Base-by-base conservation (phyloP, 352 stramenopile genomes). In the Globisporangium splendens region DNA sequence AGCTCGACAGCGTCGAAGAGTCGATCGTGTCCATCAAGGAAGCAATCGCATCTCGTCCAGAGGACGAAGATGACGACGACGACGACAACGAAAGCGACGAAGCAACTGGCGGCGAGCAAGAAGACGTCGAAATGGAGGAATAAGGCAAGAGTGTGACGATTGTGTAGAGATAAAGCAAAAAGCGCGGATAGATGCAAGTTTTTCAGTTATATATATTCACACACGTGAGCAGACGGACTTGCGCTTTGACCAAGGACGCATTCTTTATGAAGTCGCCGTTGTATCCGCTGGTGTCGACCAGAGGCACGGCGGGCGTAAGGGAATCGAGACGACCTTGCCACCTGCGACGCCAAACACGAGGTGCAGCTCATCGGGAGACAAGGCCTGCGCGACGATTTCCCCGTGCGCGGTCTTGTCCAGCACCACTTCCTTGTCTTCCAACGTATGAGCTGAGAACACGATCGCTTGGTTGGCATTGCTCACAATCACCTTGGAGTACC, bases 51-150 rank as follows among this genome's bases (percentile, higher is more conserved):
- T 89, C 62, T 43, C 77, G 73, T 20, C 74, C 76, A 1, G 77
- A 69, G 7, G 73, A 80, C 0, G 75, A 85, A 18, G 76, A 87
- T 5, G 77, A 81, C 3, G 69, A 68, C 22, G 65, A 88, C 1
- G 69, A 69, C 8, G 73, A 78, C 24, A 56, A 73, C 33, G 55
- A 50, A 46, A 63, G 46, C 38, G 59, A 72, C 4, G 62, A 62
- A 21, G 28, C 28, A 8, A 65, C 65, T 22, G 58, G 70, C 63
- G 72, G 70, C 67, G 60, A 80, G 33, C 69, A 69, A 31, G 73
- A 91, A 53, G 83, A 93, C 50, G 80, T 93, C 43, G 85, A 92
- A 41, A 94, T 94, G 85, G 80, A 92, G 63, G 79, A 79, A 66
- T 89, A 66, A 84, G 13, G 17, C 12, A 31, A 35, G 10, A 1